A percentile compares a stretch with the other conserved stretches of the same genome.
phyloP scores from a whole-genome alignment of 1,284 basidiomycete genomes.

The Marasmius fiardii region DNA sequence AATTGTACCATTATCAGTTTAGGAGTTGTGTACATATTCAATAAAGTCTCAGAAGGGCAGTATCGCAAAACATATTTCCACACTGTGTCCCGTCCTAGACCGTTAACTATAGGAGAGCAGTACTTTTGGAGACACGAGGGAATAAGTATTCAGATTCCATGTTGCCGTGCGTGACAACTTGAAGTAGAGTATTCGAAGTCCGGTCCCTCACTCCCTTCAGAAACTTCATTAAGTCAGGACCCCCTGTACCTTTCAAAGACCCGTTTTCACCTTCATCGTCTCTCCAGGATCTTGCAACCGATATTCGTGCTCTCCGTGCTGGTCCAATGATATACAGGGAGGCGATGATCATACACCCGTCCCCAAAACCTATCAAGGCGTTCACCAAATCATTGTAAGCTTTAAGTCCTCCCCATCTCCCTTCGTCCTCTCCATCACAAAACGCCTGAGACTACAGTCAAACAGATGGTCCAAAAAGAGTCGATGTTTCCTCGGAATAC shows the following conservation, averaged over 20 bases:
- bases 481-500: constrained; percentile 89
- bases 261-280: constrained; percentile 14
- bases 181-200: constrained; percentile 44
- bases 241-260: constrained; percentile 73
- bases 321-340: constrained; percentile 78
- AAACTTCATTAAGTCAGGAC: constrained; percentile 75
- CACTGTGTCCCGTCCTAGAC: no score
- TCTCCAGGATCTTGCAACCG: constrained; percentile 8
- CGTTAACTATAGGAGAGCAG: no score
- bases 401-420: constrained; percentile 28
- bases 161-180: neutral
- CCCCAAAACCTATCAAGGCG: constrained; percentile 75
- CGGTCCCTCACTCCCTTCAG: constrained; percentile 75
- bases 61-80: no score
- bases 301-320: constrained; percentile 33
- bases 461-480: constrained; percentile 77
- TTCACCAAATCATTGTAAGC: constrained; percentile 74
- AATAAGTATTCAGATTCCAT: neutral
- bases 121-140: no score
- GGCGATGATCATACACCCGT: constrained; percentile 82
- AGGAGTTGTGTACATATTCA: neutral
- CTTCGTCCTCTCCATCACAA: constrained; percentile 27
- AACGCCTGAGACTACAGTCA: constrained; percentile 46
- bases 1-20: neutral
- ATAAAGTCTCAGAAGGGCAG: neutral